Conservation (phyloP, 2,329 filamentous ascomycete genomes). For the Talaromyces sp. region DNA sequence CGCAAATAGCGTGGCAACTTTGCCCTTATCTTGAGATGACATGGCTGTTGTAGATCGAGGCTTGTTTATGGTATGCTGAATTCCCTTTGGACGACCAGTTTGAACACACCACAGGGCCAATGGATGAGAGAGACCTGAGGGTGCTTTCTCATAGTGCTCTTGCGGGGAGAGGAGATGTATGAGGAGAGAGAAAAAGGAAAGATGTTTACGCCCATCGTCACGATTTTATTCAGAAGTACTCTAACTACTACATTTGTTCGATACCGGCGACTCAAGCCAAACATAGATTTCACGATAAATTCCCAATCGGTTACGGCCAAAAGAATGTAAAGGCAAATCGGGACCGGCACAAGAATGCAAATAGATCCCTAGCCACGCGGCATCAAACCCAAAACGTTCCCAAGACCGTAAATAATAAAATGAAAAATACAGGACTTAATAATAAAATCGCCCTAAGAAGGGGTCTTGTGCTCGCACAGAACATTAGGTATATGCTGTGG, state of each 20-base stretch:
- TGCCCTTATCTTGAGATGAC: constrained; percentile 29
- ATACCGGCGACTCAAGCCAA: constrained; percentile 7
- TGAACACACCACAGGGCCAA: constrained; percentile 1
- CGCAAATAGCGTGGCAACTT: constrained; percentile 40
- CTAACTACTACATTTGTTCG: not conserved
- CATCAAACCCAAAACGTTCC: not conserved
- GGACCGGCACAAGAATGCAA: constrained; percentile 24
- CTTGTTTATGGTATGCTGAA: constrained; percentile 8
- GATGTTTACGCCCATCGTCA: not conserved
- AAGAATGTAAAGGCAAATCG: constrained; percentile 25
- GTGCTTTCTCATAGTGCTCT: constrained; percentile 8
- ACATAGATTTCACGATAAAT: not conserved
- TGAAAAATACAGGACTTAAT: not conserved
- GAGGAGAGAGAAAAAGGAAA: not conserved
- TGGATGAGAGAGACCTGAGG: constrained; percentile 4
- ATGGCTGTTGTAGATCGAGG: constrained; percentile 5
- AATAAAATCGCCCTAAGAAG: not conserved
- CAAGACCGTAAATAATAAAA: not conserved
- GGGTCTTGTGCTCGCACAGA: not conserved
- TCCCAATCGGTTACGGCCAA: constrained; percentile 10
- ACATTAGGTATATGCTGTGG: not conserved
- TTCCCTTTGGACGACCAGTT: not conserved
- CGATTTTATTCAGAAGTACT: not conserved
- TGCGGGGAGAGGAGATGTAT: not conserved
- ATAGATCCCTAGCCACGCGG: constrained; percentile 23